Conservation (phyloP, 306 rosid species). For the Pachyrhizus erosus region DNA sequence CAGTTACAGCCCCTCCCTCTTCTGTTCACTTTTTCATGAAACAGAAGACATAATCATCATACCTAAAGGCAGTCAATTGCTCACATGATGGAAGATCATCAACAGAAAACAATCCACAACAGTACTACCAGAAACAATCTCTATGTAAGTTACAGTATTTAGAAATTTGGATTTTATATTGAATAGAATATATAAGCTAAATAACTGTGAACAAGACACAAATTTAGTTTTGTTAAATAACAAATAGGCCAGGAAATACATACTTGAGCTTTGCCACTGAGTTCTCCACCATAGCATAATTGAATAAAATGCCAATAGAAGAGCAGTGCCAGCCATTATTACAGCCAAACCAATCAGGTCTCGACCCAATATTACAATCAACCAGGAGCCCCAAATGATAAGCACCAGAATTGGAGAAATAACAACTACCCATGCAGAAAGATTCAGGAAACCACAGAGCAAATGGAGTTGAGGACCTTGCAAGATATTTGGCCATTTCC, state of each 20-base stretch:
- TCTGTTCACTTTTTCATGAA: neutral
- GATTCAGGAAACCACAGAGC: constrained; percentile 86
- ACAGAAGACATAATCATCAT: neutral
- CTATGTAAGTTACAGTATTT: constrained; percentile 7
- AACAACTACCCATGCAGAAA: constrained; percentile 85
- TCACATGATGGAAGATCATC: neutral
- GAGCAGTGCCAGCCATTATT: constrained; percentile 99
- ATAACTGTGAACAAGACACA: constrained; percentile 5
- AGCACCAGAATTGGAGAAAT: constrained; percentile 89
- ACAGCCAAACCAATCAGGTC: constrained; percentile 97
- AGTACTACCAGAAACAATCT: constrained; percentile 16
- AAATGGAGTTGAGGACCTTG: constrained; percentile 93
- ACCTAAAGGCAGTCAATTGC: neutral
- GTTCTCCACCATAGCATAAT: constrained; percentile 99
- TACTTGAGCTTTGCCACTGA: constrained; percentile 99
- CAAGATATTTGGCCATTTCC: constrained; percentile 96
- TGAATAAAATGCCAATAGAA: constrained; percentile 93
- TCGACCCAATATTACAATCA: constrained; percentile 91
- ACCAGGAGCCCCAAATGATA: constrained; percentile 92
- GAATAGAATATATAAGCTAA: constrained; percentile 8
- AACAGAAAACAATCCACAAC: constrained; percentile 16
- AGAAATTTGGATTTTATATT: constrained; percentile 23
- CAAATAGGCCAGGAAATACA: constrained; percentile 46
- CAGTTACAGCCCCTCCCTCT: neutral
- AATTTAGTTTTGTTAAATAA: constrained; percentile 28